Evolutionary conservation across 2,329 filamentous ascomycete genomes (phyloP).

Genomic region (Raffaelea arxii): DNA sequence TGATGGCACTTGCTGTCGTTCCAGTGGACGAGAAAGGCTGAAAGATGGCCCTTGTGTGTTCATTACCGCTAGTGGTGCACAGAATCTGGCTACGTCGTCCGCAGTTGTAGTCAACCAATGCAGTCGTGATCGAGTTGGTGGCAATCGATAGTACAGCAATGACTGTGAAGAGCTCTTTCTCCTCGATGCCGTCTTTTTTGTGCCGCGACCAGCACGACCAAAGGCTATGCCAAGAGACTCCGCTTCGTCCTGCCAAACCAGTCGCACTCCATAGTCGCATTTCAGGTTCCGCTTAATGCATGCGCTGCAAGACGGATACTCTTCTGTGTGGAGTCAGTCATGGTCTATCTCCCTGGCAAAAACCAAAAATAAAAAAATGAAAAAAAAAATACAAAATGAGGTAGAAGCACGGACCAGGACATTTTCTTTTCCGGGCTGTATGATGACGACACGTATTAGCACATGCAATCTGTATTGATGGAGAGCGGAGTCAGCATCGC

Average conservation of each 20-base stretch:
- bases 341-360: too few relatives aligned
- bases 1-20: too few relatives aligned
- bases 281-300: conserved; percentile 1
- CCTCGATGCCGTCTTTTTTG: too few relatives aligned
- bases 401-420: background rate
- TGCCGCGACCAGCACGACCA: conserved; percentile 2
- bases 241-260: conserved; percentile 4
- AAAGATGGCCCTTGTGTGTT: background rate
- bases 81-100: background rate
- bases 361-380: too few relatives aligned
- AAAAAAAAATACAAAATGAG: too few relatives aligned
- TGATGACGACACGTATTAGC: background rate
- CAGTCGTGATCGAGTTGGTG: background rate
- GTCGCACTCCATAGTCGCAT: conserved; percentile 5
- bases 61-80: background rate
- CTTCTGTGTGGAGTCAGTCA: background rate
- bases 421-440: conserved; percentile 2
- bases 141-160: too few relatives aligned
- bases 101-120: conserved; percentile 3
- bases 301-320: background rate
- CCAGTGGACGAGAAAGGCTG: background rate
- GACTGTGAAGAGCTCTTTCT: too few relatives aligned
- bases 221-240: conserved; percentile 4
- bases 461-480: background rate
- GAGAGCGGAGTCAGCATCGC: background rate